Base-by-base conservation (phyloP, 805 yeast genomes). In the Torulaspora indica region DNA sequence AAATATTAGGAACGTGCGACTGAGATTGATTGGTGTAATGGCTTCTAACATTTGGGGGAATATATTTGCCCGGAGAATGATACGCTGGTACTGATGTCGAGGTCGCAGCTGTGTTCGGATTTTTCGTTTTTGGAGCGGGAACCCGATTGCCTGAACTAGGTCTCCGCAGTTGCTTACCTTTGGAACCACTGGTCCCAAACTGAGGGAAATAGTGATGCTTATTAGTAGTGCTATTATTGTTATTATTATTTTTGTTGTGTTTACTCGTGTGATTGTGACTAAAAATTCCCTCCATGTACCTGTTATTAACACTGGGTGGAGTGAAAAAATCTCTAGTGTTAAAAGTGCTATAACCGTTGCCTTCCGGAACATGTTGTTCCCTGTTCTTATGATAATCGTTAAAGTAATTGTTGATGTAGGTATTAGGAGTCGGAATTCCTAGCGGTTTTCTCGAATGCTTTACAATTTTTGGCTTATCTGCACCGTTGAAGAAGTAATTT, bases 261-360 rank as follows among this genome's bases (percentile, higher is more conserved):
- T 63, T 51, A 50, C 63, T 49, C 45, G 58, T 63, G 49, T 58
- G 68, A 59, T 52, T 43, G 27, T 51, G 71, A 61, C 68, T 75
- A 66, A 65, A 81, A 50, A 81, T 79, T 51, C 68, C 68, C 43
- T 79, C 87, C 83, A 83, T 76, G 60, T 81, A 83, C 51, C 80
- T 82, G 46, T 76, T 78, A 55, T 79, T 76, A 5, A 80, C 82
- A 20, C 89, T 78, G 43, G 83, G 84, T 2, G 93, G 93, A 3
- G 93, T 85, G 60, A 83, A 85, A 53, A 75, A 81, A 58, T 85
- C 91, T 54, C 80, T 82, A 40, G 91, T 72, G 52, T 78, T 78
- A 55, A 76, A 81, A 13, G 55, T 44, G n/a, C 48, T 46, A 27
- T 43, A 36, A 36, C 40, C 45, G 29, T 43, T 40, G 37, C 40